Conservation (phyloP, 2,329 filamentous ascomycete species). For the Berkeleyomyces rouxiae region DNA sequence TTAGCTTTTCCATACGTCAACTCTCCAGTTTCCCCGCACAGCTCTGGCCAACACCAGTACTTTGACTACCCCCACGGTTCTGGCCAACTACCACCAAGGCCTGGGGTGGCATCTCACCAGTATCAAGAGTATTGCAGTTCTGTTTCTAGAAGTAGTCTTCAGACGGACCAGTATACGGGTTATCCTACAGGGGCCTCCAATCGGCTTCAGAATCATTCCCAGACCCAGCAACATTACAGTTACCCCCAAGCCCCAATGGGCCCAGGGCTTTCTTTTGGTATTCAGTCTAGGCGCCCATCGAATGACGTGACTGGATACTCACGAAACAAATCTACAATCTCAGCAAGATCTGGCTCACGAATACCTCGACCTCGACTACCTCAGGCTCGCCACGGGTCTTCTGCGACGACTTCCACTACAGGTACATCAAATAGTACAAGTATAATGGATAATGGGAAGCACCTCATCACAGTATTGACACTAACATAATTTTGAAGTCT, state of each 20-base stretch:
- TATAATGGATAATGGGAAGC: too few species aligned
- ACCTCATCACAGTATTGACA: too few species aligned
- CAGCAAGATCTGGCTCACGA: neutral
- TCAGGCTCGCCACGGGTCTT: neutral
- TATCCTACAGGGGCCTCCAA: neutral
- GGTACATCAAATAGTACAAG: neutral
- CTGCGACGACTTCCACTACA: neutral
- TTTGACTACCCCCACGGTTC: neutral
- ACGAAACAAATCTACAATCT: neutral
- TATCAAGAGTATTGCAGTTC: neutral
- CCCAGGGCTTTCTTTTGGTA: too few species aligned
- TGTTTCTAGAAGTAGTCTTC: neutral
- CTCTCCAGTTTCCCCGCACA: neutral
- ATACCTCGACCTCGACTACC: neutral
- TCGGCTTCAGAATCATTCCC: neutral
- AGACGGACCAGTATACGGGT: neutral
- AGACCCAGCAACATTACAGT: neutral
- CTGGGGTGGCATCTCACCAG: neutral
- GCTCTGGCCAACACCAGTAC: neutral
- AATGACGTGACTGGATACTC: too few species aligned
- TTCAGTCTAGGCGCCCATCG: too few species aligned
- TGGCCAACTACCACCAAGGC: neutral
- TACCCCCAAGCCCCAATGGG: neutral
- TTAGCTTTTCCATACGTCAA: neutral
- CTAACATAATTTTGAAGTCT: neutral